Evolutionary conservation across 2,329 filamentous ascomycete genomes (phyloP).

Genomic region (Cladosporium sp.): DNA sequence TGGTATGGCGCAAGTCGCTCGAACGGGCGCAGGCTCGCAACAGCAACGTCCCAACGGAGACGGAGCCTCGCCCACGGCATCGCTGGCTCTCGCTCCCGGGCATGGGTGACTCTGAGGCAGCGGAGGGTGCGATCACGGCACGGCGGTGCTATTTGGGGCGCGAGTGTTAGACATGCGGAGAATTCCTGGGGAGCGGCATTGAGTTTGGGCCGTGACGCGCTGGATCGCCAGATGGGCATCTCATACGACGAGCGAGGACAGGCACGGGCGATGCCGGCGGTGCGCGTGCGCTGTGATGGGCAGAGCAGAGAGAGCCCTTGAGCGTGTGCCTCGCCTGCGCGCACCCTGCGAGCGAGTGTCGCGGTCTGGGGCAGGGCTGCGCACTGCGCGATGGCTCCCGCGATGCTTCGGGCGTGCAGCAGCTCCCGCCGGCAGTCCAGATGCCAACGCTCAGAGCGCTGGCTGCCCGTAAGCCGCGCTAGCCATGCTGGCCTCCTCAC

Average conservation of each 20-base stretch:
- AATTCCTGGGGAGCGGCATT: conserved; percentile 2
- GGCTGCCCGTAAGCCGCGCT: conserved; percentile 25
- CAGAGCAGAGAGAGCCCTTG: too few relatives aligned
- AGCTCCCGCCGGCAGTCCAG: conserved; percentile 25
- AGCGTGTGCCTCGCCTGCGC: conserved; percentile 1
- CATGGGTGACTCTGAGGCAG: too few relatives aligned
- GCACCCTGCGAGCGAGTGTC: background rate
- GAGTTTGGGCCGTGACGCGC: background rate
- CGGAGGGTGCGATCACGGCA: background rate
- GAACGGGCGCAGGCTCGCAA: background rate
- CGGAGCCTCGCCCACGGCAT: background rate
- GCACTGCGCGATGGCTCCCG: background rate
- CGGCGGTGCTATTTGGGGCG: background rate
- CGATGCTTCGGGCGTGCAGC: conserved; percentile 14
- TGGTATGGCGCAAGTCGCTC: conserved; percentile 2
- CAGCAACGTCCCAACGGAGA: background rate
- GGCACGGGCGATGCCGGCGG: background rate
- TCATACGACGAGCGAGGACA: background rate
- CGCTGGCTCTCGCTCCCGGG: background rate
- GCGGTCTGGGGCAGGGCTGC: background rate
- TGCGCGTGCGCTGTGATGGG: background rate
- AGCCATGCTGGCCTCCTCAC: conserved; percentile 14
- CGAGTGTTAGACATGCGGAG: background rate
- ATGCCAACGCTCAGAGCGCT: conserved; percentile 22
- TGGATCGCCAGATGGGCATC: conserved; percentile 6